phyloP scores from a whole-genome alignment of 2,329 filamentous ascomycete species.

The Sclerotiophoma versabilis region DNA sequence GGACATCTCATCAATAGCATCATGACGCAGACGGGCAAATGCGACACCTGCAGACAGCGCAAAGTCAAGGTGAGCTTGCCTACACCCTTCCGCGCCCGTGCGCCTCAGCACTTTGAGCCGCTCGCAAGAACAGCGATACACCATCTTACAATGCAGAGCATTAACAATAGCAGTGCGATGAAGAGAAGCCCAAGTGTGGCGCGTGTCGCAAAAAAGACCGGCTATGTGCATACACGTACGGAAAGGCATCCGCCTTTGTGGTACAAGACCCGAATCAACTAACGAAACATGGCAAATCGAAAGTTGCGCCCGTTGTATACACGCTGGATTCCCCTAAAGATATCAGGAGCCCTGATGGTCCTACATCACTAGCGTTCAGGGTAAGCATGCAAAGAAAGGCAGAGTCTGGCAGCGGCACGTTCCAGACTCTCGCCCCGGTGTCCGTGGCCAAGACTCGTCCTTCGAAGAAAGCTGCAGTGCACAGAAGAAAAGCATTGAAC shows the following conservation, averaged over 20 bases:
- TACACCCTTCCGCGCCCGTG: background rate
- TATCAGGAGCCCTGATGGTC: background rate
- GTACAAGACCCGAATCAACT: constrained; percentile 39
- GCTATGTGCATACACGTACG: constrained; percentile 37
- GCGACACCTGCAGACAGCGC: constrained; percentile 39
- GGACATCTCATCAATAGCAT: background rate
- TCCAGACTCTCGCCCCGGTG: constrained; percentile 32
- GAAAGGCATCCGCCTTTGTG: constrained; percentile 36
- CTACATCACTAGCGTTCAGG: constrained; percentile 21
- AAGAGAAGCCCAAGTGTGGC: constrained; percentile 37
- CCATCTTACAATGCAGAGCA: background rate
- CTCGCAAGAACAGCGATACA: background rate
- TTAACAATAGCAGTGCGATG: constrained; percentile 36
- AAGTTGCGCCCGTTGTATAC: constrained; percentile 22
- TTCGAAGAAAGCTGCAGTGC: constrained; percentile 21
- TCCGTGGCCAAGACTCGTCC: constrained; percentile 18
- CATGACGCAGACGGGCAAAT: constrained; percentile 44
- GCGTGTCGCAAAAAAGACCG: constrained; percentile 40
- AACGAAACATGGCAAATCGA: constrained; percentile 39
- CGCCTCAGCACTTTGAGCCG: background rate
- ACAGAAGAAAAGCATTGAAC: constrained; percentile 26
- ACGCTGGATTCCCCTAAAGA: constrained; percentile 12
- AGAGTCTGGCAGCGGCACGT: constrained; percentile 34
- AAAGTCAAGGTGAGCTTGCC: constrained; percentile 39
- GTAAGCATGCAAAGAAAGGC: constrained; percentile 28